phyloP scores from a whole-genome alignment of 163 green algal genomes.

The Volvox carteri region DNA sequence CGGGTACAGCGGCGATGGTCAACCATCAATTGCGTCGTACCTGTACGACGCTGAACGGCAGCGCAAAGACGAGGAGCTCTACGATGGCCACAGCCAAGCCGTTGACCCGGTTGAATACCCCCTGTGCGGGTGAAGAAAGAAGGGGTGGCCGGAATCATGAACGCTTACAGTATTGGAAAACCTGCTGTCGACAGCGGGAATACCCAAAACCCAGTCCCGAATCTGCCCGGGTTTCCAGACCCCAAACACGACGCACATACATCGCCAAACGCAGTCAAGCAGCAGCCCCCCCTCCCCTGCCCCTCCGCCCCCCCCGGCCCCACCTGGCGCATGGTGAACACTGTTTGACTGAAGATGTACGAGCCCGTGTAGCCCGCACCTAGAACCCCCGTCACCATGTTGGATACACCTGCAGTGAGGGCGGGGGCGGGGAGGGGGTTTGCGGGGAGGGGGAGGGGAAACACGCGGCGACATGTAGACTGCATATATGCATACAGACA shows the following conservation, averaged over 20 bases:
- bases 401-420: constrained; percentile 64
- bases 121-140: constrained; percentile 35
- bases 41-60: constrained; percentile 74
- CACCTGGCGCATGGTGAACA: constrained; percentile 87
- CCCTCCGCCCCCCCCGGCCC: background rate
- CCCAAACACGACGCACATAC: no score
- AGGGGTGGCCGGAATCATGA: no score
- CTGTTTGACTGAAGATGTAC: constrained; percentile 83
- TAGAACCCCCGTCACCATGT: constrained; percentile 65
- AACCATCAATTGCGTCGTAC: no score
- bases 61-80: constrained; percentile 78
- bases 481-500: no score
- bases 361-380: constrained; percentile 76
- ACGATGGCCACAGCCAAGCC: constrained; percentile 70
- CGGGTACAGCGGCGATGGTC: no score
- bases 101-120: constrained; percentile 77
- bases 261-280: no score
- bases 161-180: no score
- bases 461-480: no score
- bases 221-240: no score
- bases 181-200: no score
- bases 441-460: background rate
- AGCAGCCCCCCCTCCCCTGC: no score
- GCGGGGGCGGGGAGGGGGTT: background rate
- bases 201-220: no score